Evolutionary conservation across 1,139 yeast species (phyloP).

Genomic region (Meyerozyma carpophila): DNA sequence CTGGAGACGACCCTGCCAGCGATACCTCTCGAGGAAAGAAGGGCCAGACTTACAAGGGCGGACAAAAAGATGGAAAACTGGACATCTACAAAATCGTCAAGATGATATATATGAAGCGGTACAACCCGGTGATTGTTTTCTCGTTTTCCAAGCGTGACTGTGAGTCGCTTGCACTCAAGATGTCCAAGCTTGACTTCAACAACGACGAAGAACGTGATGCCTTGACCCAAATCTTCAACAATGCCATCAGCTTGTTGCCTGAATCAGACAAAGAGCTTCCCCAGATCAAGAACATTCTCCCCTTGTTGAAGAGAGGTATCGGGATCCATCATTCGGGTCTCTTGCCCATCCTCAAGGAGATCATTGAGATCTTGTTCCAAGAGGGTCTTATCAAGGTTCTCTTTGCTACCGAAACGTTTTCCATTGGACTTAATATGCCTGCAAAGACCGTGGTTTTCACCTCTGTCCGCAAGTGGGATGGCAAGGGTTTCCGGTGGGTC

Average conservation of each 20-base stretch:
- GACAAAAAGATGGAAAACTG: conserved; percentile 75
- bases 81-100: conserved; percentile 96
- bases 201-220: conserved; percentile 89
- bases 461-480: conserved; percentile 97
- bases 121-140: conserved; percentile 96
- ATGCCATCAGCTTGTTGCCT: conserved; percentile 82
- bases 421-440: conserved; percentile 97
- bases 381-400: conserved; percentile 92
- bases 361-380: conserved; percentile 93
- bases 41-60: conserved; percentile 88
- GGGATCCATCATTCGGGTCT: conserved; percentile 98
- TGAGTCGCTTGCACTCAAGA: conserved; percentile 86
- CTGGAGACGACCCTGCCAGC: conserved; percentile 79
- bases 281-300: conserved; percentile 86
- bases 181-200: conserved; percentile 93
- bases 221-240: conserved; percentile 78
- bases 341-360: conserved; percentile 91
- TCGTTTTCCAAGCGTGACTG: conserved; percentile 96
- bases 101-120: conserved; percentile 94
- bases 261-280: conserved; percentile 90
- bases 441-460: conserved; percentile 98
- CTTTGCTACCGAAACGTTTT: conserved; percentile 97
- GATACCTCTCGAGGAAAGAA: conserved; percentile 60
- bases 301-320: conserved; percentile 86
- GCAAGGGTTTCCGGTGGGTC: conserved; percentile 95